phyloP scores from a whole-genome alignment of 2,329 filamentous ascomycete species.

The Nothophoma quercina region DNA sequence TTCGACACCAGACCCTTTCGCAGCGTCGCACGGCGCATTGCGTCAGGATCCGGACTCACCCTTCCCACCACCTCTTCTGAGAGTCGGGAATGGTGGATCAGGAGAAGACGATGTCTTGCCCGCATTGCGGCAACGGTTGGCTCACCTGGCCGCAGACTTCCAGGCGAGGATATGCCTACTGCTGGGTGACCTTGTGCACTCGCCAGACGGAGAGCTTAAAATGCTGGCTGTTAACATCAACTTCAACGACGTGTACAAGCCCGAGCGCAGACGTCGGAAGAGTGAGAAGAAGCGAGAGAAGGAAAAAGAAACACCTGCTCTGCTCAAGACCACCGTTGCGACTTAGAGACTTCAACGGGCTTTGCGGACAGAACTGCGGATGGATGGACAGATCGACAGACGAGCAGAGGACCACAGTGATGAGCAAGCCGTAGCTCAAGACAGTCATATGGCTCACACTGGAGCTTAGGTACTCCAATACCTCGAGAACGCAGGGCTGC shows the following conservation, averaged over 20 bases:
- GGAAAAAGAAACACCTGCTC: slow-evolving; percentile 39
- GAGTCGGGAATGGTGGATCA: slow-evolving; percentile 43
- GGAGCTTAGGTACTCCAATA: slow-evolving; percentile 5
- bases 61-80: slow-evolving; percentile 51
- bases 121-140: slow-evolving; percentile 76
- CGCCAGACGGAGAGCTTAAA: slow-evolving; percentile 92
- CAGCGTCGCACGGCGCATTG: slow-evolving; percentile 30
- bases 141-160: slow-evolving; percentile 78
- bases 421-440: not conserved
- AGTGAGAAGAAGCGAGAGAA: slow-evolving; percentile 38
- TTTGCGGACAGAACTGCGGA: not conserved
- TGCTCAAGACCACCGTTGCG: slow-evolving; percentile 1
- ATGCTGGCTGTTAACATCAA: slow-evolving; percentile 98
- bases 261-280: slow-evolving; percentile 69
- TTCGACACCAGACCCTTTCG: slow-evolving; percentile 23
- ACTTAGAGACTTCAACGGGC: slow-evolving; percentile 13
- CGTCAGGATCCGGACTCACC: slow-evolving; percentile 51
- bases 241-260: slow-evolving; percentile 96
- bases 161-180: slow-evolving; percentile 78
- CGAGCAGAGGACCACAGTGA: not conserved
- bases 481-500: slow-evolving; percentile 4
- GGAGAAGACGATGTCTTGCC: slow-evolving; percentile 73
- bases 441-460: not conserved
- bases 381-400: not conserved
- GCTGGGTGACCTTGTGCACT: slow-evolving; percentile 88